Evolutionary conservation across 116 monocot genomes (phyloP), one percentile per base, ranked within the genome.

Genomic region (Trichopus zeylanicus): DNA sequence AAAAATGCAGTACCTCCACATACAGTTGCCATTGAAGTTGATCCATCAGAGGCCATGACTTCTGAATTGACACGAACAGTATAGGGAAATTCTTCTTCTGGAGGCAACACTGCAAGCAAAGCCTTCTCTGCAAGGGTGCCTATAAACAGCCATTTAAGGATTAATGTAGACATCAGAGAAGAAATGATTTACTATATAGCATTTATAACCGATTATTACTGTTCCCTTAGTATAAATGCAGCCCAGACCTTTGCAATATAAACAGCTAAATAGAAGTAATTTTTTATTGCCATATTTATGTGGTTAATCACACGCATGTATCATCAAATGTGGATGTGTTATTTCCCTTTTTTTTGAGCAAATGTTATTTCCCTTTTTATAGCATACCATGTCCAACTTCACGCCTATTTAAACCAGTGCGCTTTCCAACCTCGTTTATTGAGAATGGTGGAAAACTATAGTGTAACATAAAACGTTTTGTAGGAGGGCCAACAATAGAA

Each of bases 11-110:
- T 87, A 97, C 97, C 99, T 80, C 86, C 99, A 74, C 99, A 99
- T 25, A 99, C 99, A 78, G 78, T 85, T 61, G 99, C 99, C 99
- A 99, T 99, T 68, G 92, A 92, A 64, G 99, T 99, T 35, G 99
- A 99, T 55, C 99, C 99, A 81, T 99, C 99, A 53, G 92, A 92
- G 6, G 85, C 85, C 99, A 99, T 86, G 10, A 99, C 99, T 75
- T 99, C 92, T 37, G 99, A 92, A 70, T 99, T 92, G 27, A 99
- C 66, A 51, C 99, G 84, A 56, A 92, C 80, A 42, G 99, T 75
- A 65, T 99, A 99, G 31, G 83, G 82, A 53, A 99, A 99, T 51
- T 92, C 99, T 73, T 68, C 65, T 63, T 99, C 99, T 23, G 88
- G 81, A 60, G 99, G 99, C 29, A 99, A 70, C 32, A 92, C 99